Conservation (phyloP, 225 moss, liverwort and hornwort species). For the Lunularia cruciata region DNA sequence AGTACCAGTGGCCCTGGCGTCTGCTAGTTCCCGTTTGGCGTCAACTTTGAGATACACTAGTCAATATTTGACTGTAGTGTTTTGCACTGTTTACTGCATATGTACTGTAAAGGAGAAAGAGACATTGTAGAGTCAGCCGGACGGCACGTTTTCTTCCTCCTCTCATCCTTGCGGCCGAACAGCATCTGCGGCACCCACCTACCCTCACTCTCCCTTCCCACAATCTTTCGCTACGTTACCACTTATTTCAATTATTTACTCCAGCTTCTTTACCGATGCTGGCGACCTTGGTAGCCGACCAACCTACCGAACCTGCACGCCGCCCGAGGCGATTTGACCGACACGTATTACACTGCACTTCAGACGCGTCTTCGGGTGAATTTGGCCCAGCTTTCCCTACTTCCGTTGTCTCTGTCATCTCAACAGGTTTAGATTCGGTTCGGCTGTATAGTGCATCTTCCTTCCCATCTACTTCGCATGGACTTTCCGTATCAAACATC, state of each 20-base stretch:
- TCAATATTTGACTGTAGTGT: neutral
- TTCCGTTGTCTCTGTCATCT: too few relatives aligned
- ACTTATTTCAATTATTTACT: neutral
- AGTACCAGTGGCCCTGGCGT: neutral
- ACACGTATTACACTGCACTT: neutral
- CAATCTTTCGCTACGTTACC: neutral
- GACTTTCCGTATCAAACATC: too few relatives aligned
- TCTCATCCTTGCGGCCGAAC: neutral
- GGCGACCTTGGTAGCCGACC: neutral
- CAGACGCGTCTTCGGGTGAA: neutral
- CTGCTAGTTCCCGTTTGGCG: neutral
- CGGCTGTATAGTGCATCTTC: neutral
- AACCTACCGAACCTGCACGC: neutral
- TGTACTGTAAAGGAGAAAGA: neutral
- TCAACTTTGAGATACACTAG: neutral
- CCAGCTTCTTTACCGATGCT: too few relatives aligned
- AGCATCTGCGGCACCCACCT: neutral
- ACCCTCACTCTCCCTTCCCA: neutral
- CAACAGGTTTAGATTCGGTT: neutral
- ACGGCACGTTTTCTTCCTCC: neutral
- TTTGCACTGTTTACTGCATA: neutral
- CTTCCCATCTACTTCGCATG: too few relatives aligned
- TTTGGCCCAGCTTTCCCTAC: too few relatives aligned
- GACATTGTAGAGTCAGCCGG: slow-evolving; percentile 1
- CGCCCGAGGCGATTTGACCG: neutral